phyloP scores from a whole-genome alignment of 139 green algal genomes.

The Auxenochlorella protothecoides region DNA sequence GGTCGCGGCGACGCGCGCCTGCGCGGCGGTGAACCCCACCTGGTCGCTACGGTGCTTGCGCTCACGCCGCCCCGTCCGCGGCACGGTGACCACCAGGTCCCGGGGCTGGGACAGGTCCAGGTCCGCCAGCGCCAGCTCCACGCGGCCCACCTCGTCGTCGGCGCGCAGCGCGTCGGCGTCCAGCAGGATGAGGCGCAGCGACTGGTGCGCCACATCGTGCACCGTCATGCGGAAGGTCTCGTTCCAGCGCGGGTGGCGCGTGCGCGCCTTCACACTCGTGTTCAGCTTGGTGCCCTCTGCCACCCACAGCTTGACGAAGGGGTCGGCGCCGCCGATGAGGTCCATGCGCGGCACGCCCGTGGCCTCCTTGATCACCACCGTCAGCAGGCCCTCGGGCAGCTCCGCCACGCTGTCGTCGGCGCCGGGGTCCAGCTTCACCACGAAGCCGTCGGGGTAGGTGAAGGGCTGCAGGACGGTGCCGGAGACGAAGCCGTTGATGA shows the following conservation, averaged over 20 bases:
- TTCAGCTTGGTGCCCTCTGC: constrained; percentile 5
- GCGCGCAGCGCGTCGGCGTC: constrained; percentile 2
- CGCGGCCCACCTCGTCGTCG: not conserved
- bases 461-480: constrained; percentile 13
- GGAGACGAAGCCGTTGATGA: constrained; percentile 18
- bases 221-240: constrained; percentile 25
- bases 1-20: not conserved
- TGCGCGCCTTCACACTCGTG: constrained; percentile 10
- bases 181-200: constrained; percentile 8
- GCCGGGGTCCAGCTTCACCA: not conserved
- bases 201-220: constrained; percentile 10
- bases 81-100: not conserved
- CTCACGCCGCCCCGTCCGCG: not conserved
- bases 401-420: not conserved
- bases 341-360: constrained; percentile 21
- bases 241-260: constrained; percentile 14
- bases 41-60: not conserved
- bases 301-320: constrained; percentile 8
- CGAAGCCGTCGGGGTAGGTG: constrained; percentile 19
- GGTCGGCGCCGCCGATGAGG: constrained; percentile 8
- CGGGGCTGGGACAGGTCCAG: not conserved
- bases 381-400: constrained; percentile 19
- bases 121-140: not conserved
- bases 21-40: constrained; percentile 10
- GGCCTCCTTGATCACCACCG: constrained; percentile 10